Percentiles rank a stretch among this genome's conserved stretches.
Conservation (phyloP, 225 moss, liverwort and hornwort species). For the Anthoceros angustus region DNA sequence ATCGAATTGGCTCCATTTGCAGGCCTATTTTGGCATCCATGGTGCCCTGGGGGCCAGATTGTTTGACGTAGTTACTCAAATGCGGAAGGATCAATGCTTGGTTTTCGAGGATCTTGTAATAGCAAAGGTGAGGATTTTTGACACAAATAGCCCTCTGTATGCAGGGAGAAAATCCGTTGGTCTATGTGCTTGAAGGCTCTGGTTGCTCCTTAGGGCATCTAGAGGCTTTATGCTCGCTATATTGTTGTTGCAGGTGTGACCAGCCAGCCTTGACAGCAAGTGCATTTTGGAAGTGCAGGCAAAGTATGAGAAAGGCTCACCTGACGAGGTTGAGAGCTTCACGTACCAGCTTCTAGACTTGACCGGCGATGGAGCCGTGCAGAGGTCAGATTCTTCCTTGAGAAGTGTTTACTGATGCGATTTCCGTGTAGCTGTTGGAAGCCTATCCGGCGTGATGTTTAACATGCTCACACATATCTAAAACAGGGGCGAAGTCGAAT, state of each 20-base stretch:
- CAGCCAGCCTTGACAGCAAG: constrained; percentile 2
- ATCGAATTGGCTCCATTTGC: neutral
- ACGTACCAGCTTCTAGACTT: constrained; percentile 78
- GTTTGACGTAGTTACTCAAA: constrained; percentile 65
- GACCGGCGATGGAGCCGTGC: constrained; percentile 63
- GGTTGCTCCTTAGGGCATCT: neutral
- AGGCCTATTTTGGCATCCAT: constrained; percentile 83
- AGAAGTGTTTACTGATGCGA: neutral
- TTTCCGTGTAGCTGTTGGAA: neutral
- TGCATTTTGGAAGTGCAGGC: constrained; percentile 27
- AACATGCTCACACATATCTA: constrained; percentile 3
- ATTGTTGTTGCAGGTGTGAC: neutral
- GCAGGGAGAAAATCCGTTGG: neutral
- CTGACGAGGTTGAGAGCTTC: constrained; percentile 58
- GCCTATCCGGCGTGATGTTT: neutral
- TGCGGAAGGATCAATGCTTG: constrained; percentile 53
- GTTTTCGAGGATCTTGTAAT: constrained; percentile 84
- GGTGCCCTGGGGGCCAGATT: constrained; percentile 82
- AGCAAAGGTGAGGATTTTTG: constrained; percentile 41
- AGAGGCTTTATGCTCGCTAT: constrained; percentile 1
- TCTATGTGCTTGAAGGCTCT: neutral
- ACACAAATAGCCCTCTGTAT: neutral
- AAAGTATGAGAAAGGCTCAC: constrained; percentile 68
- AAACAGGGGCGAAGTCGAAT: constrained; percentile 84
- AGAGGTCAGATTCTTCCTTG: constrained; percentile 25